Conservation (phyloP, 2,329 filamentous ascomycete genomes). For the Dactylellina leptospora region DNA sequence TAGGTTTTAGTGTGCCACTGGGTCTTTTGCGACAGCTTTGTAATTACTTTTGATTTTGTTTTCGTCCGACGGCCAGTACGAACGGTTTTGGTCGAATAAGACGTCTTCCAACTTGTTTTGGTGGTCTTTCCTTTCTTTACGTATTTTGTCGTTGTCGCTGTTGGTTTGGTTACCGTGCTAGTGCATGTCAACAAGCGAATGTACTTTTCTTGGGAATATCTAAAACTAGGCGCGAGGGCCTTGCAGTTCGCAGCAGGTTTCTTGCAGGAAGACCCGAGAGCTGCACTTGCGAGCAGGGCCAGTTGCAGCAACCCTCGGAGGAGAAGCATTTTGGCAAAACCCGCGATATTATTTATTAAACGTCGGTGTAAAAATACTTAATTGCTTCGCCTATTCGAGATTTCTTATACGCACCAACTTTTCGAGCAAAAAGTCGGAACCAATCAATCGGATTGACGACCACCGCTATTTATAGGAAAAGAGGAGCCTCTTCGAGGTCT, state of each 20-base stretch:
- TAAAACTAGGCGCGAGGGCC: neutral
- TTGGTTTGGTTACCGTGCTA: neutral
- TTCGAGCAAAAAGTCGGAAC: too few species aligned
- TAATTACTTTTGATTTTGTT: neutral
- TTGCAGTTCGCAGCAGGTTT: neutral
- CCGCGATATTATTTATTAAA: too few species aligned
- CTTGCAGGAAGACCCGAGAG: neutral
- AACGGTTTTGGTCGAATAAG: neutral
- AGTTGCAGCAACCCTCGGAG: neutral
- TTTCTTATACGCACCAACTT: too few species aligned
- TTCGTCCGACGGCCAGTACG: neutral
- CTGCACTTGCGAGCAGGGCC: neutral
- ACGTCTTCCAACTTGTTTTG: neutral
- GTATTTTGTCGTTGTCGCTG: neutral
- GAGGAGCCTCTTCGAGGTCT: too few species aligned
- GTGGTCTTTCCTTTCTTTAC: neutral
- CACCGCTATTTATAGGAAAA: too few species aligned
- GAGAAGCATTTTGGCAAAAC: neutral
- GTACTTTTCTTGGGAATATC: neutral
- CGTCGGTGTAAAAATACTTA: too few species aligned
- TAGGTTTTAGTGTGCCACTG: neutral
- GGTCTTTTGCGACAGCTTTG: neutral
- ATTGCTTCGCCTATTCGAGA: too few species aligned
- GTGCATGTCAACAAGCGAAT: neutral
- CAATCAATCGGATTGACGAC: too few species aligned